phyloP scores from a whole-genome alignment of 148 eudicot genomes.

The Rhododendron ovatum region DNA sequence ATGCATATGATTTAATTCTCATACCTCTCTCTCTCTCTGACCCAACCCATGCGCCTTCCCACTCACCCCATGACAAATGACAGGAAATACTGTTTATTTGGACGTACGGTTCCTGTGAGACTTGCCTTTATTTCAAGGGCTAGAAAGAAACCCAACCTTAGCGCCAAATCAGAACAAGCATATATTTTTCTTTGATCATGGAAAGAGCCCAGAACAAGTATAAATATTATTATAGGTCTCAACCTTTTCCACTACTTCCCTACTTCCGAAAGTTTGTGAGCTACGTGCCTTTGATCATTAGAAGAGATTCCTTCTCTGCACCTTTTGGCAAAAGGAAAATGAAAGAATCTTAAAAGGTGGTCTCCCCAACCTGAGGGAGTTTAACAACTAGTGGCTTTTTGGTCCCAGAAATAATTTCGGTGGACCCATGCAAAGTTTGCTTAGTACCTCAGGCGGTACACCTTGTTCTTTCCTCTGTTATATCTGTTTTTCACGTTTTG shows the following conservation, averaged over 20 bases:
- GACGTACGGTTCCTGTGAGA: constrained; percentile 2
- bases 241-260: background rate
- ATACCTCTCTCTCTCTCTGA: too few species aligned
- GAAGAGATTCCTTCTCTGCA: background rate
- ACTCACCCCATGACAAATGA: background rate
- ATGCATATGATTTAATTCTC: too few species aligned
- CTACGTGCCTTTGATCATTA: background rate
- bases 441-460: background rate
- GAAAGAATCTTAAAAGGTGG: background rate
- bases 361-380: background rate
- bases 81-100: background rate
- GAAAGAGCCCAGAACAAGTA: background rate
- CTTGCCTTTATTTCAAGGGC: background rate
- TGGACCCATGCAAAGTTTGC: background rate
- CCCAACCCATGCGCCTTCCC: background rate
- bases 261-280: background rate
- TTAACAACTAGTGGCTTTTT: background rate
- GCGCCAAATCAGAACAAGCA: background rate
- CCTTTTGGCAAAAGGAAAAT: background rate
- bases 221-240: background rate
- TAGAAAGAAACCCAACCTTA: background rate
- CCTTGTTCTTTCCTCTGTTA: background rate
- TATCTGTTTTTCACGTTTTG: background rate
- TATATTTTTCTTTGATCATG: background rate
- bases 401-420: background rate